Conservation (phyloP, 2,329 filamentous ascomycete genomes). For the Sporothrix schenckii region DNA sequence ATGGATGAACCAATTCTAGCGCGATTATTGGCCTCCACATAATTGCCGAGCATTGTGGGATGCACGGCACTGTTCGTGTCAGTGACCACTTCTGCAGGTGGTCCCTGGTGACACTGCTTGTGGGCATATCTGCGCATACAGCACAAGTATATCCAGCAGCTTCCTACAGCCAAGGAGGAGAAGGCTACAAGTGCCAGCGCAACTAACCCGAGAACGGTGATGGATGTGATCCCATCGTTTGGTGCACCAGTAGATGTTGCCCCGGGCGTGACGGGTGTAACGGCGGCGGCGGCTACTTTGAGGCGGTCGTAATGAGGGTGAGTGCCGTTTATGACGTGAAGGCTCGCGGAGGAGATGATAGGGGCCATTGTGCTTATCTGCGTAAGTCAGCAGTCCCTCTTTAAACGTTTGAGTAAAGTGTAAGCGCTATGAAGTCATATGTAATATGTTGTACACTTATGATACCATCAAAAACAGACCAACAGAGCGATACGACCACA, state of each 20-base stretch:
- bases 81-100: no score
- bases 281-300: background rate
- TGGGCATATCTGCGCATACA: background rate
- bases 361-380: background rate
- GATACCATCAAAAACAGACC: no score
- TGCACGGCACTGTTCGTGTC: no score
- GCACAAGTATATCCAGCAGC: background rate
- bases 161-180: background rate
- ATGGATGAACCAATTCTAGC: background rate
- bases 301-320: background rate
- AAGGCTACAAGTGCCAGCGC: background rate
- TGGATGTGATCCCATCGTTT: background rate
- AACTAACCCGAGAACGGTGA: background rate
- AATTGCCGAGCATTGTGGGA: background rate
- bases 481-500: no score
- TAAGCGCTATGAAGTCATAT: background rate
- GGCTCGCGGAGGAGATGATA: background rate
- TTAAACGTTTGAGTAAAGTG: background rate
- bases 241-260: background rate
- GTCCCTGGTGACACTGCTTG: background rate
- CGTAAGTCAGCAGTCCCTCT: no score
- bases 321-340: background rate
- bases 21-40: background rate
- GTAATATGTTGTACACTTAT: no score
- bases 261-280: background rate